Percentiles rank a stretch among this genome's conserved stretches.
Evolutionary conservation across 75 land plant species (phyloP).

Genomic region (Cryptomeria japonica): DNA sequence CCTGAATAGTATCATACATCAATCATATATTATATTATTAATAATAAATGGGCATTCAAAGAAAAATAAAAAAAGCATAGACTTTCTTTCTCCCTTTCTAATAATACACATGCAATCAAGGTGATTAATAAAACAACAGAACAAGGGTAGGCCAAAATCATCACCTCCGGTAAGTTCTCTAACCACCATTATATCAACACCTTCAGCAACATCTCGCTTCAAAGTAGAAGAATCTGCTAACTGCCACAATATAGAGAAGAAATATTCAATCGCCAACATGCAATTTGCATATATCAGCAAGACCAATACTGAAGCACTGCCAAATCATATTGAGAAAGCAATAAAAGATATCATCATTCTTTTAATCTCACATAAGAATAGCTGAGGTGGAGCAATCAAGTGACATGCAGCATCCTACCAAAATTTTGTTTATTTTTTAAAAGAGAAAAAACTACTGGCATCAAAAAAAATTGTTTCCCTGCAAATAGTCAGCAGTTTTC

Average conservation of each 20-base stretch:
- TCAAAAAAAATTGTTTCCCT: not conserved
- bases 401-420: not conserved
- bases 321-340: not conserved
- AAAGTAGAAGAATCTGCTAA: slow-evolving; percentile 92
- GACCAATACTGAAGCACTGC: not conserved
- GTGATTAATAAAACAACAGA: not conserved
- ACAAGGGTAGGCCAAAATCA: slow-evolving; percentile 1
- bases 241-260: slow-evolving; percentile 33
- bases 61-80: not conserved
- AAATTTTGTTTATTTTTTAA: not conserved
- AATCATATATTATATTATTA: not conserved
- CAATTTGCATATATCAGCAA: not conserved
- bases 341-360: not conserved
- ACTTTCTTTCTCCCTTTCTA: not conserved
- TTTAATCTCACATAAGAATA: not conserved
- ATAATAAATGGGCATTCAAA: not conserved
- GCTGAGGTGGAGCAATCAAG: not conserved
- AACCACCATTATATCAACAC: slow-evolving; percentile 97
- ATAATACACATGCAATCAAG: not conserved
- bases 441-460: not conserved
- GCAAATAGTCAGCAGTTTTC: not conserved
- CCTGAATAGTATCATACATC: slow-evolving; percentile 37
- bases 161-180: slow-evolving; percentile 98
- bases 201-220: slow-evolving; percentile 94
- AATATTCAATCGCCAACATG: not conserved